These are phyloP conservation scores for Scheffersomyces amazonensis DNA, from an alignment of 805 yeast species.

Conservation along the genomic window DNA sequence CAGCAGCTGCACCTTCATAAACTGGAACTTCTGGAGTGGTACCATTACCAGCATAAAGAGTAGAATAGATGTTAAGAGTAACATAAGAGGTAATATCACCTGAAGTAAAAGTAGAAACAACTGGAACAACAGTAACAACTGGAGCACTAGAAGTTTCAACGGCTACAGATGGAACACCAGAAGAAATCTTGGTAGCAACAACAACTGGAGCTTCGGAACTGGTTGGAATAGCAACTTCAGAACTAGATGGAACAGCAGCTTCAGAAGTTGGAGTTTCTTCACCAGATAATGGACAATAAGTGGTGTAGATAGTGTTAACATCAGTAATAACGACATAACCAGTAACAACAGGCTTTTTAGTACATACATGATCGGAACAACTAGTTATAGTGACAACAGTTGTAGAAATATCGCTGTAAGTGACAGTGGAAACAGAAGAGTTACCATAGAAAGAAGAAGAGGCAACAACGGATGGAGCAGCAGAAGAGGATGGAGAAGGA, in stretches of 20 bases:
- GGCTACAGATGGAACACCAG: conserved; percentile 93
- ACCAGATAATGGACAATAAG: conserved; percentile 19
- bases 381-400: conserved; percentile 34
- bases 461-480: conserved; percentile 5
- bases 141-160: neutral
- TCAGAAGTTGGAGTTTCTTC: neutral
- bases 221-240: conserved; percentile 19
- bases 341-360: conserved; percentile 27
- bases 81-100: neutral
- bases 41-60: neutral
- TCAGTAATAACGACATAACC: conserved; percentile 25
- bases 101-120: neutral
- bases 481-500: conserved; percentile 7
- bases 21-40: conserved; percentile 1
- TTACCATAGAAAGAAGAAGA: conserved; percentile 3
- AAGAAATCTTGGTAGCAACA: conserved; percentile 98
- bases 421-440: conserved; percentile 14
- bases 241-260: conserved; percentile 1
- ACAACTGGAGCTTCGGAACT: conserved; percentile 99
- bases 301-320: conserved; percentile 19
- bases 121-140: conserved; percentile 1
- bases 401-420: conserved; percentile 19
- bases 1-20: conserved; percentile 1
- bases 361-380: conserved; percentile 32
- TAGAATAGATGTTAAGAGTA: neutral